Percentiles rank a stretch among this genome's conserved stretches.
phyloP scores from a whole-genome alignment of 176 grass and related monocot genomes.

The Tillandsia fasciculata region DNA sequence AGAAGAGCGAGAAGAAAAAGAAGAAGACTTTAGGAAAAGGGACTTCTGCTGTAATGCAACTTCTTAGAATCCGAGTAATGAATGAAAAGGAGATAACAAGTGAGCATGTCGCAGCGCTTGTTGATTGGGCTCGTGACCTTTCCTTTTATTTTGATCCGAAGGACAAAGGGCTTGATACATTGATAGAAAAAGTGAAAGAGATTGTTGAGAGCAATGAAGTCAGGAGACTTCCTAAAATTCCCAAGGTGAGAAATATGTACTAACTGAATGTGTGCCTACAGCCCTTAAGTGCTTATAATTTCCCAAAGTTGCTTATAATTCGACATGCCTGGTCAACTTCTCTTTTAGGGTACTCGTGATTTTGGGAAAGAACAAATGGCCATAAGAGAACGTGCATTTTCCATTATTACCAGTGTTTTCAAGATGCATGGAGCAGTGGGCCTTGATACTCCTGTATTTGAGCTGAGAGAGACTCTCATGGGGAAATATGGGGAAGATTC shows the following conservation, averaged over 20 bases:
- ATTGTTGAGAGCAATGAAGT: constrained; percentile 98
- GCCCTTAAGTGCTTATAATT: neutral
- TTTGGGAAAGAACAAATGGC: constrained; percentile 96
- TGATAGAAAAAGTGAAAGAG: constrained; percentile 72
- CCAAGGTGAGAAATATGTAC: constrained; percentile 49
- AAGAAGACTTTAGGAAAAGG: constrained; percentile 93
- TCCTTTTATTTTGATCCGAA: constrained; percentile 62
- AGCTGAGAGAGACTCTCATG: constrained; percentile 97
- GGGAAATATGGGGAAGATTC: constrained; percentile 99
- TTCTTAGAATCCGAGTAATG: constrained; percentile 47
- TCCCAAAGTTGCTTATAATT: constrained; percentile 3
- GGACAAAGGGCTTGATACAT: constrained; percentile 38
- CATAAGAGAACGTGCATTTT: constrained; percentile 81
- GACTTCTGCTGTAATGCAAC: constrained; percentile 47
- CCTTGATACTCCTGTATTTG: constrained; percentile 97
- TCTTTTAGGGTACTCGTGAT: constrained; percentile 75
- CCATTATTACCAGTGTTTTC: constrained; percentile 80
- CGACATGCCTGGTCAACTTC: neutral
- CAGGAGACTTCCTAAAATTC: constrained; percentile 95
- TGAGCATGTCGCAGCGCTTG: constrained; percentile 31
- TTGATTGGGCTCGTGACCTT: constrained; percentile 40
- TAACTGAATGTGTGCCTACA: neutral
- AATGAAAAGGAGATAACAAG: constrained; percentile 23
- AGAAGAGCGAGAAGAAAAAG: constrained; percentile 69
- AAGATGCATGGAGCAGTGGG: constrained; percentile 91